Base-by-base conservation (phyloP, 441 rosid species). In the Hypseocharis bilobata region DNA sequence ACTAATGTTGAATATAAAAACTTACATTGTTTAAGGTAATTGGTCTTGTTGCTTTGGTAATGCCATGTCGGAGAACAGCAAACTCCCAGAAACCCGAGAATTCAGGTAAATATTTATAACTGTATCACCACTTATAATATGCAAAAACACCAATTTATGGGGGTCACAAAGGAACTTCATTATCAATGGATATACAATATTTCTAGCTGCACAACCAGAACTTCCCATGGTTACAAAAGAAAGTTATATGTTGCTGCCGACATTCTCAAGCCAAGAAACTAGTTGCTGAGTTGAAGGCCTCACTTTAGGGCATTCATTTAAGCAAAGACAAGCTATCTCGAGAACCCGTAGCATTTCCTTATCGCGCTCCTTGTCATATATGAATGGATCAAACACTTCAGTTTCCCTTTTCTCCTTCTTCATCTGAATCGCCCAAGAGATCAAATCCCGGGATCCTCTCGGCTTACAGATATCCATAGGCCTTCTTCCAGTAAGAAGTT, bases 381-480 rank as follows among this genome's bases (percentile, higher is more conserved):
- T 61, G 29, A 73, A 71, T 0, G 80, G 74, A 78, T 86, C 91
- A 4, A 88, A 80, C 40, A 88, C 86, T 78, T 86, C 91, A 0
- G 74, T 77, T 69, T 72, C 86, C 63, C 76, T 76, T 36, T 75
- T 81, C 70, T 86, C 89, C 69, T 68, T 57, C 81, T 73, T 88
- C 89, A 80, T 83, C 66, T 55, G 77, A 11, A 78, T 57, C 17
- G 81, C 91, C 89, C 84, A 81, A 3, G 89, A 76, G 63, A 88
- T 82, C 74, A 84, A 57, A 81, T 88, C 85, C 47, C 95, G 80
- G 28, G 74, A 71, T 16, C 82, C 86, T 55, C 71, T 86, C 0
- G 86, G 88, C 71, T 83, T 86, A 75, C 89, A 84, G 75, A 88
- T 84, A 75, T 88, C 95, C 83, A 88, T 82, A 0, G 94, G 95